phyloP scores from a whole-genome alignment of 1,139 yeast genomes.

The Yamadazyma epiphylla region DNA sequence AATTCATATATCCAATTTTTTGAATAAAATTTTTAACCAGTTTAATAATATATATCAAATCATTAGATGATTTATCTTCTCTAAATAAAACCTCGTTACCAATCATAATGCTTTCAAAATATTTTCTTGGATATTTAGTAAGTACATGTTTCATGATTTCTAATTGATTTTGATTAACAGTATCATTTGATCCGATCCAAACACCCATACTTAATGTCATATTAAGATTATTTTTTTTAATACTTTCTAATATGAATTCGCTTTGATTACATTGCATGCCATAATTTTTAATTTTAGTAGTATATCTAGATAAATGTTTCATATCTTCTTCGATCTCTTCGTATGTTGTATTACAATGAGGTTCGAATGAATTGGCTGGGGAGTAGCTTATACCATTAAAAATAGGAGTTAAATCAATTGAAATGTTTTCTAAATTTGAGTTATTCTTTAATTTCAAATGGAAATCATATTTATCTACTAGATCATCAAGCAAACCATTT shows the following conservation, averaged over 20 bases:
- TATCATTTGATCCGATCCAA: constrained; percentile 51
- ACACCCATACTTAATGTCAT: constrained; percentile 62
- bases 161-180: constrained; percentile 39
- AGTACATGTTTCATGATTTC: constrained; percentile 41
- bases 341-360: constrained; percentile 47
- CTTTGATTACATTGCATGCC: constrained; percentile 66
- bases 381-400: constrained; percentile 62
- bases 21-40: constrained; percentile 37
- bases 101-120: constrained; percentile 50
- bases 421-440: too few species aligned
- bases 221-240: constrained; percentile 45
- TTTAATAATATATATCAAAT: constrained; percentile 39
- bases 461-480: background rate
- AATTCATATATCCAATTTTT: constrained; percentile 25
- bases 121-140: constrained; percentile 38
- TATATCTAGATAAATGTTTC: constrained; percentile 52
- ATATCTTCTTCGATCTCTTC: constrained; percentile 54
- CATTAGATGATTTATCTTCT: constrained; percentile 38
- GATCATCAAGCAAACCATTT: constrained; percentile 5
- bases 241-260: constrained; percentile 49
- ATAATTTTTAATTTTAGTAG: constrained; percentile 54
- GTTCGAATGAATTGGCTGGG: constrained; percentile 49
- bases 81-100: constrained; percentile 66
- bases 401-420: too few species aligned
- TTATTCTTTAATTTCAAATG: background rate